Base-by-base conservation (phyloP, 305 asterid species). In the Solanum hybrid region DNA sequence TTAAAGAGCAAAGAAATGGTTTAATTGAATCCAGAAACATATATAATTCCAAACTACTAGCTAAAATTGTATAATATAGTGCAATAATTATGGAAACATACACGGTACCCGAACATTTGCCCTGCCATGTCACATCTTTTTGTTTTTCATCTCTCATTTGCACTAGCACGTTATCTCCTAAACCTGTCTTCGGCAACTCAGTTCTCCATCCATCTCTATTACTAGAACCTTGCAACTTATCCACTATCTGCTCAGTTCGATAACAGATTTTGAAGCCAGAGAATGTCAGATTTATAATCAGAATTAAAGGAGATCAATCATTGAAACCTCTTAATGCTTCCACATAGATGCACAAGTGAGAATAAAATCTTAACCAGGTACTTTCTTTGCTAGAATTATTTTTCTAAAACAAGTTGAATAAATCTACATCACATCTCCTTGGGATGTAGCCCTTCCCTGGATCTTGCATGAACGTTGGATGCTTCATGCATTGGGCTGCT, bases 41-140 rank as follows among this genome's bases (percentile, higher is more conserved):
- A 86, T 13, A 39, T 31, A 74, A 5, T 13, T 5, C 35, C 22
- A 71, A 11, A 74, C 18, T 33, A 83, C 36, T 28, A 51, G 36
- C 22, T 33, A 67, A 36, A 10, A 89, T 13, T 26, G 24, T 28
- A 91, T 74, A 46, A 89, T 46, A 61, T 34, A 88, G 89, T 88
- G 85, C 89, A 80, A 35, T 40, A 91, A 86, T 71, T 73, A 88
- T 81, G 81, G 86, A 22, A 90, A 93, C 99, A 89, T 97, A 97
- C 99, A 98, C 98, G 95, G 99, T 96, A 91, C 99, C 99, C 87
- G 99, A 98, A 93, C 99, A 98, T 92, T 93, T 98, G 82, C 99
- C 99, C 94, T 97, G 97, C 99, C 99, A 98, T 7, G 89, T 93
- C 89, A 77, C 97, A 88, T 98, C 99, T 74, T 98, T 97, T 91